These are phyloP conservation scores for Aspergillus udagawae DNA, from an alignment of 2,329 filamentous ascomycete species.

Conservation along the genomic window DNA sequence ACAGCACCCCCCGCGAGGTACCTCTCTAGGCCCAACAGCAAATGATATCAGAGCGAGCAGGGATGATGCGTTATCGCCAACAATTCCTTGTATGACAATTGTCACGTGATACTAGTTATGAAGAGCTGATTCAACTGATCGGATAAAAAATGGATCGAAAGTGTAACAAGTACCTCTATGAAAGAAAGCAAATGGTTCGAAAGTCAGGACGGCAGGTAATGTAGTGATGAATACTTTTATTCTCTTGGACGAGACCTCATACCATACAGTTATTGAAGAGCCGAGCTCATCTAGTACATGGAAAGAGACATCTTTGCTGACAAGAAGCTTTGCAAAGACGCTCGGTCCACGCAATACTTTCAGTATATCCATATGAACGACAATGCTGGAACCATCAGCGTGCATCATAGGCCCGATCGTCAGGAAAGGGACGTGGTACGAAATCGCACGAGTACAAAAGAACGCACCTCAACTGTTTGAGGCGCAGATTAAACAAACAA, in stretches of 20 bases:
- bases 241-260: not conserved
- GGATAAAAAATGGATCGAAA: not conserved
- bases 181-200: not conserved
- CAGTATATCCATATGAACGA: not conserved
- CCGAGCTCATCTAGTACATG: not conserved
- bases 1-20: no score
- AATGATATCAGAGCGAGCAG: not conserved
- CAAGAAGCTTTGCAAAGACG: not conserved
- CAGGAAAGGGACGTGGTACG: slow-evolving; percentile 2
- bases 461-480: slow-evolving; percentile 3
- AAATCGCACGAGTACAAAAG: slow-evolving; percentile 8
- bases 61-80: not conserved
- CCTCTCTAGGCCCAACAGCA: not conserved
- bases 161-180: not conserved
- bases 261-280: not conserved
- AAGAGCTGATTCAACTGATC: not conserved
- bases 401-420: not conserved
- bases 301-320: not conserved
- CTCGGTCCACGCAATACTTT: not conserved
- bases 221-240: not conserved
- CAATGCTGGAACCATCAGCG: not conserved
- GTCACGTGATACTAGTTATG: not conserved
- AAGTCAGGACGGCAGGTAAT: not conserved
- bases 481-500: slow-evolving; percentile 4
- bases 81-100: not conserved